Percentiles rank a stretch among this genome's conserved stretches.
Conservation (phyloP, 441 rosid genomes). For the Cnidoscolus chayamansa region DNA sequence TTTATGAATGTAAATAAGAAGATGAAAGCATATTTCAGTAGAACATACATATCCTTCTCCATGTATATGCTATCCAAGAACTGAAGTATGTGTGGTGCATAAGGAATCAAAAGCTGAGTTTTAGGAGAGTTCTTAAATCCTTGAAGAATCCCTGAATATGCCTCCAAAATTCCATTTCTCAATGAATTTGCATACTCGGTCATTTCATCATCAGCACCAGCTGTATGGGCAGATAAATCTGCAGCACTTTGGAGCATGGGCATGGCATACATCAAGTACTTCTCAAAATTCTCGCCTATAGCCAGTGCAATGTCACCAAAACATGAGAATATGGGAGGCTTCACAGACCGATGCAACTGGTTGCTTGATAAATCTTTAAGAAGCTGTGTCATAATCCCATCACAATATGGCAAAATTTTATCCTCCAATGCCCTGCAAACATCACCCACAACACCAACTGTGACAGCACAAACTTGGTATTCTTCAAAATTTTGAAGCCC, state of each 20-base stretch:
- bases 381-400: conserved; percentile 57
- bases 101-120: conserved; percentile 52
- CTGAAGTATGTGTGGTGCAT: conserved; percentile 52
- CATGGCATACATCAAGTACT: conserved; percentile 55
- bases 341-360: conserved; percentile 50
- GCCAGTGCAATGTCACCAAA: conserved; percentile 58
- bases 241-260: conserved; percentile 64
- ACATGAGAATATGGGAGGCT: conserved; percentile 59
- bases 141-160: conserved; percentile 61
- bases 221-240: conserved; percentile 45
- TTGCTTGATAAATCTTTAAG: conserved; percentile 52
- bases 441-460: conserved; percentile 60
- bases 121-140: conserved; percentile 55
- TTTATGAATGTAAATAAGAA: neutral
- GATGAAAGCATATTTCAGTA: neutral
- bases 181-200: conserved; percentile 52
- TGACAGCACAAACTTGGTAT: conserved; percentile 54
- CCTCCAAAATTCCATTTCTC: conserved; percentile 59
- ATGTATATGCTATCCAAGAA: conserved; percentile 53
- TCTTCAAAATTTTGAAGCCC: conserved; percentile 60
- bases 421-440: conserved; percentile 54
- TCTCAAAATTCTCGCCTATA: conserved; percentile 52
- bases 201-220: conserved; percentile 55
- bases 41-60: conserved; percentile 54
- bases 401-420: conserved; percentile 47